Evolutionary conservation across 2,329 filamentous ascomycete genomes (phyloP), one percentile per base, ranked within the genome.

Genomic region (Atkinsonella hypoxylon): DNA sequence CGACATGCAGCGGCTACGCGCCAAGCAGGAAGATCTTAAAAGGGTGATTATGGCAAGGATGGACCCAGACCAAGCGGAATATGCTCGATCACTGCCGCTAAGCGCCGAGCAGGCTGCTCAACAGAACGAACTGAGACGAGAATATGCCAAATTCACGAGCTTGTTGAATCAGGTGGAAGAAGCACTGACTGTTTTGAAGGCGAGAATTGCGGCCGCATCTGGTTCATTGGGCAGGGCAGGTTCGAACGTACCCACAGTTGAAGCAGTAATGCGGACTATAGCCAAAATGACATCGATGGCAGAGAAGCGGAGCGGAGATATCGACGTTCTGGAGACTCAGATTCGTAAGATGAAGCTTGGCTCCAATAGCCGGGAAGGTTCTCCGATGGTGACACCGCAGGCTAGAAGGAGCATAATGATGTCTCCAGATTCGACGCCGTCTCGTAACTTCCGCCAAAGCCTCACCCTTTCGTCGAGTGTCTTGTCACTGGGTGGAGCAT

Each of bases 221-320:
- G 71, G 71, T 46, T 64, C 71, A 2, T 69, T 70, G 41, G 76
- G 72, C 57, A 76, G 68, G 51, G 67, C 68, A 6, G 64, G 61
- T 20, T 61, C 67, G 11, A 73, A 76, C 47, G 78, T 83, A 4
- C 93, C 93, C 0, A 96, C 90, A 0, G 87, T 96, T 10, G 93
- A 96, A 59, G 88, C 89, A 0, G 87, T 98, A 18, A 84, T 90
- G 58, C 87, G 87, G 53, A 98, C 93, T 1, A 95, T 98, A 57
- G 75, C 76, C 52, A 95, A 93, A 62, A 90, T 98, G 85, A 96
- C 90, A 34, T 79, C 75, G 53, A 91, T 96, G 84, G 87, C 87
- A 0, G 88, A 97, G 72, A 88, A 89, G 69, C 87, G 88, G 63
- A 93, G 87, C 62, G 87, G 85, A 52, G 91, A 97, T 59, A 82